Conservation (phyloP, 177 flowering plant genomes). For the Vitis hybrid region DNA sequence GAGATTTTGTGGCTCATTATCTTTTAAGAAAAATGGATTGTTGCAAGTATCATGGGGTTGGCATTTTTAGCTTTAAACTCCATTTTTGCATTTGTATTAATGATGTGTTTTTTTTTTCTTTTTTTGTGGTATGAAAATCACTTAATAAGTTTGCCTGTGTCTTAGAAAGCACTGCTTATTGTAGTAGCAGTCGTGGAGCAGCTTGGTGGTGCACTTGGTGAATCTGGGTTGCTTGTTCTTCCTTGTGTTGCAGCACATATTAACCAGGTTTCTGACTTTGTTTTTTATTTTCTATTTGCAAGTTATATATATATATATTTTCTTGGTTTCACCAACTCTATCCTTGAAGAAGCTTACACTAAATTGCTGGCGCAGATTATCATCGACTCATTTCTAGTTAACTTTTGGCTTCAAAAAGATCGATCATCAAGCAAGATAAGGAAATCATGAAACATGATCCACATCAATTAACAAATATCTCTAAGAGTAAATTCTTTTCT, state of each 20-base stretch:
- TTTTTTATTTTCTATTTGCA: background rate
- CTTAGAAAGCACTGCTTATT: conserved; percentile 16
- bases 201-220: conserved; percentile 53
- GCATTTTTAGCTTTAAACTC: too few species aligned
- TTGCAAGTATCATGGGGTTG: background rate
- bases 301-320: background rate
- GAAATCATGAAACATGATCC: too few species aligned
- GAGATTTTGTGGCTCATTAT: too few species aligned
- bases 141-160: background rate
- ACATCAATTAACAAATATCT: too few species aligned
- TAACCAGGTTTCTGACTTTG: conserved; percentile 38
- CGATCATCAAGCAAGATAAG: background rate
- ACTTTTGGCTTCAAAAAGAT: conserved; percentile 48
- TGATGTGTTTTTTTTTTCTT: background rate
- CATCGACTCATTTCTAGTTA: conserved; percentile 53
- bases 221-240: conserved; percentile 59
- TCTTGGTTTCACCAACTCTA: background rate
- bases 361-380: conserved; percentile 37
- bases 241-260: conserved; percentile 64
- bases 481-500: too few species aligned
- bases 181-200: conserved; percentile 20
- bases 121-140: background rate
- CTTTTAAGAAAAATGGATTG: background rate
- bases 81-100: background rate
- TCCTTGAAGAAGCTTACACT: background rate